Percentiles rank a stretch among this genome's conserved stretches.
Evolutionary conservation across 495 filamentous ascomycete species (phyloP).

Genomic region (Xylaria castorea): DNA sequence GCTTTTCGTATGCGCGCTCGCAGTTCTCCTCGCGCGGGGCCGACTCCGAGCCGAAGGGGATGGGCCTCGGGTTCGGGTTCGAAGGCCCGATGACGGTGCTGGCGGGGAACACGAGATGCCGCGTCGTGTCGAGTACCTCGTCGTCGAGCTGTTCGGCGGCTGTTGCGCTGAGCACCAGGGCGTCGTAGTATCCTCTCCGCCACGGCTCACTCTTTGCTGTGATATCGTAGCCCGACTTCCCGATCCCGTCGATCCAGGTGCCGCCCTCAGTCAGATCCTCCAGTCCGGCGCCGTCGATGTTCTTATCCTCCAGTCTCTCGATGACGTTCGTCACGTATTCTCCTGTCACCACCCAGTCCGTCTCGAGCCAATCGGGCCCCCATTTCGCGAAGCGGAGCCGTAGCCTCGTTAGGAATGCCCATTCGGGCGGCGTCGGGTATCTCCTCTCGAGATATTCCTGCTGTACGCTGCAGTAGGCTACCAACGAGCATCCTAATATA

Average conservation of each 20-base stretch:
- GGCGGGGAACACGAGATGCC: slow-evolving; percentile 68
- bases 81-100: slow-evolving; percentile 79
- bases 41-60: slow-evolving; percentile 62
- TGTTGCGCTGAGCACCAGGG: slow-evolving; percentile 75
- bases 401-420: slow-evolving; percentile 68
- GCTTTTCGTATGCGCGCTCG: slow-evolving; percentile 63
- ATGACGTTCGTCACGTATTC: slow-evolving; percentile 61
- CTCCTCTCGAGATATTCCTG: slow-evolving; percentile 74
- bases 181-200: slow-evolving; percentile 82
- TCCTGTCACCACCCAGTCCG: slow-evolving; percentile 69
- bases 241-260: slow-evolving; percentile 57
- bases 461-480: slow-evolving; percentile 64
- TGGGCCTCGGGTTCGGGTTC: slow-evolving; percentile 78
- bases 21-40: slow-evolving; percentile 76
- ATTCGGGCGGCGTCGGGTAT: slow-evolving; percentile 78
- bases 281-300: slow-evolving; percentile 71
- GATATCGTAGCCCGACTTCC: slow-evolving; percentile 60
- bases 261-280: slow-evolving; percentile 45
- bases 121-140: slow-evolving; percentile 71
- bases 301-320: slow-evolving; percentile 66
- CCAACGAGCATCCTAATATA: slow-evolving; percentile 57
- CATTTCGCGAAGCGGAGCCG: slow-evolving; percentile 65
- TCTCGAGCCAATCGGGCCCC: slow-evolving; percentile 54
- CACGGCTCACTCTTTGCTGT: slow-evolving; percentile 77
- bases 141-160: slow-evolving; percentile 82